Evolutionary conservation across 148 eudicot species (phyloP).

Genomic region (Fagopyrum homotropicum): DNA sequence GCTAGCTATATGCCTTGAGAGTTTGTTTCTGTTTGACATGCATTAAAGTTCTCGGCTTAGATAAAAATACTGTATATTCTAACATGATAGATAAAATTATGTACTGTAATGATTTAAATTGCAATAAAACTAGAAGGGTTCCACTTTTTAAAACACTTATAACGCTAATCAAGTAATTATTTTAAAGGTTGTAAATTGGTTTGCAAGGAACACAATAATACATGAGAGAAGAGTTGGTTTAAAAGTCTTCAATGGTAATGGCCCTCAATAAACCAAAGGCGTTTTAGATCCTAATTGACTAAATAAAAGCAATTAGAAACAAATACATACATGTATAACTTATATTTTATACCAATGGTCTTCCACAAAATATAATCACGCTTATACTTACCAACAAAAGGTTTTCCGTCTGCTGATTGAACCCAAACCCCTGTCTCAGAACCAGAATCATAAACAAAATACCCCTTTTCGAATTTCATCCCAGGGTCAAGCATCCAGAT

Average conservation of each 20-base stretch:
- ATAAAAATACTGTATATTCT: neutral
- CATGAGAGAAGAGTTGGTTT: neutral
- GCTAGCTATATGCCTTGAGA: neutral
- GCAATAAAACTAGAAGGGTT: neutral
- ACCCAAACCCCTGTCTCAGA: slow-evolving; percentile 71
- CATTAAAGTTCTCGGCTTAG: neutral
- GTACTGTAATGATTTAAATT: neutral
- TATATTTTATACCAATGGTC: neutral
- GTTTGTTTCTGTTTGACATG: neutral
- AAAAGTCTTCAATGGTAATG: neutral
- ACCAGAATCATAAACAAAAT: slow-evolving; percentile 87
- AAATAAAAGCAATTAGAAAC: neutral
- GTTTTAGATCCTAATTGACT: neutral
- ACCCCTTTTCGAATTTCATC: slow-evolving; percentile 78
- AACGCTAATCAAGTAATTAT: neutral
- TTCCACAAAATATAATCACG: neutral
- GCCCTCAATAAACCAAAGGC: neutral
- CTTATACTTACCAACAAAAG: slow-evolving; percentile 58
- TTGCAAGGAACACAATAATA: neutral
- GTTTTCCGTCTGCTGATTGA: slow-evolving; percentile 71
- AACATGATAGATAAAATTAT: neutral
- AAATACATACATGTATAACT: neutral
- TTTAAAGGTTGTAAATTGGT: neutral
- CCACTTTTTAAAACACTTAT: neutral
- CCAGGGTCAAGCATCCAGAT: slow-evolving; percentile 99